Evolutionary conservation across 805 yeast genomes (phyloP), one percentile per base, ranked within the genome.

Genomic region (Lachancea nothofagi): DNA sequence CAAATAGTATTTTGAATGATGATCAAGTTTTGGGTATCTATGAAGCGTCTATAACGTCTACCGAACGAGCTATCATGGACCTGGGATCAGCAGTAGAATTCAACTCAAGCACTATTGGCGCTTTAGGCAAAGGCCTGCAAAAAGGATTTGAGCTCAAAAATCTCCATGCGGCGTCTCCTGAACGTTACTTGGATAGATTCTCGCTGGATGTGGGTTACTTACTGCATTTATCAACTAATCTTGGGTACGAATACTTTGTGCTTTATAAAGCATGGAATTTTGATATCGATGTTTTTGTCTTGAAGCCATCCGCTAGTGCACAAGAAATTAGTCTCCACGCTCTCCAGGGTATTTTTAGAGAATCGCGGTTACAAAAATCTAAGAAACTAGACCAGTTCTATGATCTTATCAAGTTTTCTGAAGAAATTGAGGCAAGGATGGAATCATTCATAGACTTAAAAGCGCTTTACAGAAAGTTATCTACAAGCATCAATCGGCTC

Each of bases 81-180:
- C 64, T 93, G 13, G 97, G 98, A 3, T 69, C 79, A 18, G 69
- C 77, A 12, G 83, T 89, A 15, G 70, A 70, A 12, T 81, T 89
- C 47, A 85, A 78, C 46, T 80, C 81, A 32, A 66, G 77, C 1
- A 70, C 74, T 40, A 74, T 85, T n/a, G 96, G 97, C 7, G 78
- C 88, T 0, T 66, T 94, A 7, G 95, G 97, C 6, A 76, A 74
- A 51, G 95, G 96, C 21, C 65, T 93, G 42, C 88, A 85, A 50
- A 72, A 74, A 43, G 98, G 98, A 0, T 94, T 94, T 60, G 77
- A 82, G 10, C 54, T 74, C 41, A 75, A 75, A 36, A 78, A 80
- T 57, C 60, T 77, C 25, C 64, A 66, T 21, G 55, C 63, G 38
- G 63, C 72, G 5, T 74, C 76, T 4, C 55, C 73, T 10, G 69